Evolutionary conservation across 176 grass and related monocot genomes (phyloP), one percentile per base, ranked within the genome.

Genomic region (Oryza glaberrima): DNA sequence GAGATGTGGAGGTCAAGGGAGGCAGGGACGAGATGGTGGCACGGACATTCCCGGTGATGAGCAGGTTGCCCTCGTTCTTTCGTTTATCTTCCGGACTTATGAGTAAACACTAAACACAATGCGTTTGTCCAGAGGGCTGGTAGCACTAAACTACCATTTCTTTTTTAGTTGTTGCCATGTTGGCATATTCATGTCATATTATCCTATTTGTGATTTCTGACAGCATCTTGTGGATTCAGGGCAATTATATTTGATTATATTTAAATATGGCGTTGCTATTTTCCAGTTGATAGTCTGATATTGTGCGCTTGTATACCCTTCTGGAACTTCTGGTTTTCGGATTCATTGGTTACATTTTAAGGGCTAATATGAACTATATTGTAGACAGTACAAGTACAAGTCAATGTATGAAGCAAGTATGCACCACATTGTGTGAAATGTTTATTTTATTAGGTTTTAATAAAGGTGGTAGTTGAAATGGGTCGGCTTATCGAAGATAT

Each of bases 191-290:
- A 74, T 75, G 74, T 38, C 16, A 67, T 25, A 69, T 23, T 17
- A 49, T 51, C 25, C 6, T 69, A 3, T 76, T 22, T 22, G 32
- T 56, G 61, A 19, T 58, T 22, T 45, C 7, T 60, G 72, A 19
- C 61, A 68, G 19, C 5, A 58, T 61, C 14, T 69, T 69, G 65
- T 73, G 1, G 26, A 19, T 25, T 14, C 23, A 25, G 25, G 10
- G 43, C 49, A 8, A 5, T 44, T 54, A 44, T 73, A 51, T 70
- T 72, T 65, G 23, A 14, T 67, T 10, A 3, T 68, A 25, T 6
- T 26, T 26, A 69, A 28, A 84, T 72, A 56, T 60, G 70, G 22
- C 69, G 36, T 69, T 41, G 23, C 68, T 79, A 43, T 56, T 49
- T 28, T 73, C 46, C 11, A 65, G 54, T 30, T 82, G 28, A 3